Conservation (phyloP, 345 rosid species). For the Populus euphratica region DNA sequence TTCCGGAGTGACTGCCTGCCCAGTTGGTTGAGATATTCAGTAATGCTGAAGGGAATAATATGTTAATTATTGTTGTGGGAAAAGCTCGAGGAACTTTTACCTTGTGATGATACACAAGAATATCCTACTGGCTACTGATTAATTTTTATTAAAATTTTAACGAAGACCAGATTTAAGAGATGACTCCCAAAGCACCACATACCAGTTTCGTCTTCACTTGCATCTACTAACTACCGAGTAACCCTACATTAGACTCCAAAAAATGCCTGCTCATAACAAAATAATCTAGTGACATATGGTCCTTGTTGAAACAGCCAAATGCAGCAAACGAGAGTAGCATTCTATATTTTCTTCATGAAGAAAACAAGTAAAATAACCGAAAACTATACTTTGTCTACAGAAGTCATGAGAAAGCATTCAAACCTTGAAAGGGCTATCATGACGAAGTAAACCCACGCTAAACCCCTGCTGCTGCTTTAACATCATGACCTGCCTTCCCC, state of each 20-base stretch:
- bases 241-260: background rate
- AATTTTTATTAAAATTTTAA: background rate
- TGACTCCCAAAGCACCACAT: background rate
- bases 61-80: background rate
- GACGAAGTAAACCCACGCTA: conserved; percentile 10
- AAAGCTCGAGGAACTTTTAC: too few species aligned
- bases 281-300: background rate
- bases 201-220: background rate
- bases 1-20: background rate
- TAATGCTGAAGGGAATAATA: background rate
- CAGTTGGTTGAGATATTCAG: conserved; percentile 5
- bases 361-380: background rate
- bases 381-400: background rate
- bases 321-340: background rate
- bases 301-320: background rate
- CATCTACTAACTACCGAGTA: background rate
- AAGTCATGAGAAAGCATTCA: conserved; percentile 7
- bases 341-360: background rate
- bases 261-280: background rate
- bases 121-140: too few species aligned
- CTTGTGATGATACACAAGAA: too few species aligned
- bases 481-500: conserved; percentile 52
- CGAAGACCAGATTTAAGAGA: background rate
- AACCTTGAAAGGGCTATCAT: conserved; percentile 31
- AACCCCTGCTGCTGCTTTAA: conserved; percentile 62